phyloP scores from a whole-genome alignment of 495 filamentous ascomycete genomes.

The Trypethelium eluteriae region DNA sequence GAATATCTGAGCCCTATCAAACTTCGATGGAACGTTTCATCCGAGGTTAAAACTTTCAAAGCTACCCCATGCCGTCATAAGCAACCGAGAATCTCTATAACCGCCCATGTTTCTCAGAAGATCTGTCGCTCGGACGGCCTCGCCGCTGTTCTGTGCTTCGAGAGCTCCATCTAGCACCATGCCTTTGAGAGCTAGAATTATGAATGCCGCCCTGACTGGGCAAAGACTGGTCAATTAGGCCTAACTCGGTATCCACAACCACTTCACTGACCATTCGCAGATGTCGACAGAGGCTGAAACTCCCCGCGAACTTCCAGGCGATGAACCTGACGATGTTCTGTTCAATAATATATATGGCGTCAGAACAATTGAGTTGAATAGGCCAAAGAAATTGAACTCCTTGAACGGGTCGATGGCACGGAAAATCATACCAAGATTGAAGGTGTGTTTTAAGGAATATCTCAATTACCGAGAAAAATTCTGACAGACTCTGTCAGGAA shows the following conservation, averaged over 20 bases:
- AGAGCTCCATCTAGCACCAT: constrained; percentile 43
- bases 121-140: background rate
- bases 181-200: constrained; percentile 82
- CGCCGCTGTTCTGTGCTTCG: background rate
- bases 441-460: constrained; percentile 37
- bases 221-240: constrained; percentile 8
- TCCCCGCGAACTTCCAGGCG: constrained; percentile 38
- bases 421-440: constrained; percentile 79
- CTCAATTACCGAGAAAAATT: constrained; percentile 17
- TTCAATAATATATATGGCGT: constrained; percentile 83
- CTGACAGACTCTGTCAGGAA: constrained; percentile 45
- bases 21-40: background rate
- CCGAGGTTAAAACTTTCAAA: constrained; percentile 3
- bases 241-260: background rate
- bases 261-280: constrained; percentile 15
- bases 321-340: constrained; percentile 84
- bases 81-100: background rate
- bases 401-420: constrained; percentile 87
- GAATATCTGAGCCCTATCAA: background rate
- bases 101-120: background rate
- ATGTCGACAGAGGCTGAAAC: constrained; percentile 25
- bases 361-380: constrained; percentile 88
- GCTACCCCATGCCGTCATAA: background rate
- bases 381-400: constrained; percentile 81
- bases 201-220: constrained; percentile 50